Base-by-base conservation (phyloP, 495 filamentous ascomycete genomes). In the Penicillium herquei region DNA sequence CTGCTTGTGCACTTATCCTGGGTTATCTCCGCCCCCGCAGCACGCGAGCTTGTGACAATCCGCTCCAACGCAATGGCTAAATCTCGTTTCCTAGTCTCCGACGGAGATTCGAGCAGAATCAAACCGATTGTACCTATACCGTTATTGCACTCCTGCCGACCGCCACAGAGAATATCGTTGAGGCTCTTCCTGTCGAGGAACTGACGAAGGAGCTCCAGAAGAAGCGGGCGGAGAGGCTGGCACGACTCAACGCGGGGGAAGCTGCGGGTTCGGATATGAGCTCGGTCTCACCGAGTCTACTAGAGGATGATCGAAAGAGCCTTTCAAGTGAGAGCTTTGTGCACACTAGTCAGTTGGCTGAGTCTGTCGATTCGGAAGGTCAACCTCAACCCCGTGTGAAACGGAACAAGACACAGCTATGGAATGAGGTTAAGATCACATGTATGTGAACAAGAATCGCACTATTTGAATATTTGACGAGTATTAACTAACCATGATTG, bases 71-170 rank as follows among this genome's bases (percentile, higher is more conserved):
- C 14, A 43, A 30, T 52, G 26, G 58, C 55, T 66, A 44, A 66
- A 48, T 39, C 42, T 14, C 37, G n/a, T 17, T 30, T 12, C 44
- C 54, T 56, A 98, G 94, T 73, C 79, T 98, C 59, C 90, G 92
- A 44, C 88, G 94, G 52, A 87, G 94, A 60, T 98, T 98, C 77
- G 89, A 97, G 69, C 94, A 98, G 70, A 98, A 98, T 66, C 94
- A 98, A 63, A 93, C 96, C 68, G 95, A 98, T 72, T 98, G 94
- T 71, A 96, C 92, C 44, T 96, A 90, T 70, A 98, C 94, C n/a
- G 90, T 98, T 21, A 86, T 96, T 13, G 94, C 91, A n/a, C 79
- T 98, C 49, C 79, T 98, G 10, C 95, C 95, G 2, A 94, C 91
- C 33, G 90, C 91, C 6, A 90, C 91, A 7, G 84, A 93, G 54